A percentile compares a stretch with the other conserved stretches of the same genome.
phyloP scores from a whole-genome alignment of 2,329 filamentous ascomycete genomes.

The Neobulgaria alba region DNA sequence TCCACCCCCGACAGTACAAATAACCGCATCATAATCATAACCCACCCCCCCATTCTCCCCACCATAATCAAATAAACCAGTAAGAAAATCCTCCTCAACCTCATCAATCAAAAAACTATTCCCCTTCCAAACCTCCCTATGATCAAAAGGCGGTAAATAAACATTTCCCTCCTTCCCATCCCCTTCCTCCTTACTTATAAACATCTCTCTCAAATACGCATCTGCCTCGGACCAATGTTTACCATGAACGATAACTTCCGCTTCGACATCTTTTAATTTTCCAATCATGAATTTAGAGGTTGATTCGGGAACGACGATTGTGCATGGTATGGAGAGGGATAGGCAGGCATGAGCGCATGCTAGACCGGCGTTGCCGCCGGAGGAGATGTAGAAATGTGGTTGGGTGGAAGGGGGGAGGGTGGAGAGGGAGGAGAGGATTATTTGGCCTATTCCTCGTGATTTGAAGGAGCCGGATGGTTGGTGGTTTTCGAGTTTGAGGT shows the following conservation, averaged over 20 bases:
- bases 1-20: conserved; percentile 75
- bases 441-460: conserved; percentile 66
- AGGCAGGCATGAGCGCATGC: conserved; percentile 68
- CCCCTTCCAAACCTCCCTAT: conserved; percentile 59
- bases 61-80: neutral
- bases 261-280: conserved; percentile 61
- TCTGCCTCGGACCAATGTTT: conserved; percentile 64
- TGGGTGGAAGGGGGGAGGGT: conserved; percentile 20
- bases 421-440: conserved; percentile 37
- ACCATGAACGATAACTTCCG: conserved; percentile 60
- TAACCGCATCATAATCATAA: conserved; percentile 57
- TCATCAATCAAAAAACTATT: conserved; percentile 48
- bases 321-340: conserved; percentile 55
- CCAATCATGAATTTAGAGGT: conserved; percentile 62
- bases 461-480: conserved; percentile 86
- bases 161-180: conserved; percentile 39
- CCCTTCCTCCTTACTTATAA: conserved; percentile 44
- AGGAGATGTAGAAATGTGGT: conserved; percentile 61
- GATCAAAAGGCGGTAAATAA: conserved; percentile 64
- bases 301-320: conserved; percentile 62
- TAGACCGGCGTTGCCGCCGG: conserved; percentile 77
- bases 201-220: conserved; percentile 48
- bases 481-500: conserved; percentile 78
- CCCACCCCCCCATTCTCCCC: conserved; percentile 11
- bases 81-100: conserved; percentile 19